phyloP scores from a whole-genome alignment of 768 basidiomycete genomes.

The Strobilomyces dryophilus region DNA sequence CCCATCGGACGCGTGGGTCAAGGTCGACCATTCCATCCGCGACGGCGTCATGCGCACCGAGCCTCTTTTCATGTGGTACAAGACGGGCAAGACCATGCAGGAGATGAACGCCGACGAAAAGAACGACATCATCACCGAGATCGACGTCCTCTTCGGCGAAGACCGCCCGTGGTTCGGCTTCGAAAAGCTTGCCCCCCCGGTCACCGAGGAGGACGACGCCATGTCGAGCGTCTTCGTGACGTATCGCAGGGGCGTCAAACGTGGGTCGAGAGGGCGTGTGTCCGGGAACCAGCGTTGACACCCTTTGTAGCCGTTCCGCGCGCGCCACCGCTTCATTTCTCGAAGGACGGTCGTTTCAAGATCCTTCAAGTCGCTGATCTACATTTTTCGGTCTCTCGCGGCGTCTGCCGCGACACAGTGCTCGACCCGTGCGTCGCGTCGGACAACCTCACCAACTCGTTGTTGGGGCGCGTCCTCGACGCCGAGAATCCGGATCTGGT shows the following conservation, averaged over 20 bases:
- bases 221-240: conserved; percentile 60
- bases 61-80: conserved; percentile 78
- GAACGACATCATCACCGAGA: conserved; percentile 73
- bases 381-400: conserved; percentile 82
- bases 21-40: conserved; percentile 56
- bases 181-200: conserved; percentile 60
- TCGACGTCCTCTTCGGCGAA: conserved; percentile 89
- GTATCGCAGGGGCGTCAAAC: conserved; percentile 67
- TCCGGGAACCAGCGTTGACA: conserved; percentile 1
- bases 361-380: conserved; percentile 91
- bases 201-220: conserved; percentile 41
- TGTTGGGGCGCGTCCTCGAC: conserved; percentile 69
- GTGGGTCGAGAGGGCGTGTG: conserved; percentile 38
- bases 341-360: conserved; percentile 78
- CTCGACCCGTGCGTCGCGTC: conserved; percentile 51
- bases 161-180: conserved; percentile 86
- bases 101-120: conserved; percentile 59
- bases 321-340: conserved; percentile 80
- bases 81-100: conserved; percentile 55
- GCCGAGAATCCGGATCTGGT: conserved; percentile 86
- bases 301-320: conserved; percentile 52
- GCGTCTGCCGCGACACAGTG: conserved; percentile 70
- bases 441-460: conserved; percentile 73
- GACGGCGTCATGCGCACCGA: conserved; percentile 55
- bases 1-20: conserved; percentile 55